Evolutionary conservation across 306 rosid species (phyloP), one percentile per base, ranked within the genome.

Genomic region (Trifolium subterraneum): DNA sequence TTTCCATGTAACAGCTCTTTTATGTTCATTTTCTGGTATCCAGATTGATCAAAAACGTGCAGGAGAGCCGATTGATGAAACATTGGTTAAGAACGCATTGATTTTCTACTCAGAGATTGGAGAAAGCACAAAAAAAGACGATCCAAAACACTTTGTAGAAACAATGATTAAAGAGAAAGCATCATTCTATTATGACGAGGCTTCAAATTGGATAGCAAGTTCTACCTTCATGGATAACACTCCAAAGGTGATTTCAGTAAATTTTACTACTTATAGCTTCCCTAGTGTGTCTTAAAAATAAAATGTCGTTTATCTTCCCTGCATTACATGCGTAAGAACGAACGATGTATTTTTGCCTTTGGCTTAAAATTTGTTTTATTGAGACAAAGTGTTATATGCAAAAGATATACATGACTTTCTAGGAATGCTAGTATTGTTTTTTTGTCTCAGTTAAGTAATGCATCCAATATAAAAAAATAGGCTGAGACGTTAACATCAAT

Each of bases 51-150:
- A 72, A 63, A 87, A 85, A 66, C 86, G 84, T 35, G 93, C 85
- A 42, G 91, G 89, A 77, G 88, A 85, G 82, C 84, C 86, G 75
- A 86, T 89, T 55, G 89, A 92, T 60, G 78, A 77, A 70, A 85
- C 87, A 76, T 65, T 92, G 62, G 61, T 89, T 65, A 88, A 89
- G 70, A 82, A 85, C 67, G 80, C 82, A 42, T 73, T 89, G 68
- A 88, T 82, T 75, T 77, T 89, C 71, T 85, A 80, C 79, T 77
- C 82, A 9, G 91, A 92, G 88, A 86, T 92, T 25, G 91, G 91
- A 29, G 80, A 82, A 78, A 85, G 79, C 62, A 81, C 82, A 67
- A 85, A 74, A 85, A 86, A 80, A 38, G 71, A 70, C 50, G 75
- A 85, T 51, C 86, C 87, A 77, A 86, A 84, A 77, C 90, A 87